Percentiles rank a stretch among this genome's conserved stretches.
phyloP scores from a whole-genome alignment of 140 eudicot genomes.

The Anethum foeniculum region DNA sequence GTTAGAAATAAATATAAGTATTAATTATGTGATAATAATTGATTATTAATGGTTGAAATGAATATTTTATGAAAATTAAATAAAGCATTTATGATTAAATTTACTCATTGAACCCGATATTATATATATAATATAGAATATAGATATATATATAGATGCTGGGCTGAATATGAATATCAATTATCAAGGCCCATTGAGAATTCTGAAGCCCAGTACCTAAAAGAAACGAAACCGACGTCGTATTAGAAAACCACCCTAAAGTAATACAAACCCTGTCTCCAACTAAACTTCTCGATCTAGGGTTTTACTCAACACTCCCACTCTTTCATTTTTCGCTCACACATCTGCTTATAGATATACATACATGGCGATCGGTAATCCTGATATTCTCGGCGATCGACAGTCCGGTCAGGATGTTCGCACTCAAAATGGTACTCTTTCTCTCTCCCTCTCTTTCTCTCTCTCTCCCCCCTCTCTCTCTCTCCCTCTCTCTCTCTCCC shows the following conservation, averaged over 20 bases:
- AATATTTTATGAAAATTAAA: too few relatives aligned
- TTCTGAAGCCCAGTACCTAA: background rate
- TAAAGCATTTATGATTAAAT: too few relatives aligned
- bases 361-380: slow-evolving; percentile 48
- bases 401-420: slow-evolving; percentile 99
- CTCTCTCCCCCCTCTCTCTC: background rate
- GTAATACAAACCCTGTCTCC: background rate
- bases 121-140: too few relatives aligned
- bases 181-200: background rate
- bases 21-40: too few relatives aligned
- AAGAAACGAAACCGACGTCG: background rate
- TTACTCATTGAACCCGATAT: too few relatives aligned
- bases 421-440: slow-evolving; percentile 67
- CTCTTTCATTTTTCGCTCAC: background rate
- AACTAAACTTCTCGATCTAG: slow-evolving; percentile 5
- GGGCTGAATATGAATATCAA: background rate
- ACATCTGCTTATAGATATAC: background rate
- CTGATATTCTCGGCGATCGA: slow-evolving; percentile 88
- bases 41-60: too few relatives aligned
- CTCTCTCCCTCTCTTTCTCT: background rate
- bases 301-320: background rate
- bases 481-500: background rate
- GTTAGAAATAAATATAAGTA: too few relatives aligned
- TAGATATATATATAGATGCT: too few relatives aligned
- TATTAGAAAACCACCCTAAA: background rate